phyloP scores from a whole-genome alignment of 2,329 filamentous ascomycete genomes.

The Ophiostoma ulmi region DNA sequence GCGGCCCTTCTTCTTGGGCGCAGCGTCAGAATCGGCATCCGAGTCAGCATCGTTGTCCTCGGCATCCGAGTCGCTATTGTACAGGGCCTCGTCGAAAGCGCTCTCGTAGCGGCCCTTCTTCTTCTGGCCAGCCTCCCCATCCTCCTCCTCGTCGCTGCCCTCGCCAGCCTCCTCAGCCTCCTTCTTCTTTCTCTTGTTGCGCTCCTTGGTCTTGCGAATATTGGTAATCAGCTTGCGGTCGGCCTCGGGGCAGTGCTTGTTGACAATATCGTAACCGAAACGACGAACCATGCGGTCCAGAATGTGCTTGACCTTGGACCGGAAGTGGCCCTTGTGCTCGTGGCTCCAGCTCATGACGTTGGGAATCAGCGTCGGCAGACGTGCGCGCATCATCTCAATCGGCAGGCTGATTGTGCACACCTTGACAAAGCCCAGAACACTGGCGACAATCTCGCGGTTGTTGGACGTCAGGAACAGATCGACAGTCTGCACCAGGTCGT shows the following conservation, averaged over 20 bases:
- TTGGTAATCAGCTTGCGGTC: conserved; percentile 89
- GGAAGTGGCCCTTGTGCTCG: conserved; percentile 96
- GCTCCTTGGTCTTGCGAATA: conserved; percentile 90
- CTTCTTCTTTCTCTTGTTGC: conserved; percentile 84
- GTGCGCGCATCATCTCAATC: conserved; percentile 68
- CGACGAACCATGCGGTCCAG: conserved; percentile 88
- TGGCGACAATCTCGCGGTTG: conserved; percentile 93
- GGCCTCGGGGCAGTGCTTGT: conserved; percentile 73
- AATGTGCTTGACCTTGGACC: conserved; percentile 96
- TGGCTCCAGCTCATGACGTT: conserved; percentile 95
- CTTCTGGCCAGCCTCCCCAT: conserved; percentile 48
- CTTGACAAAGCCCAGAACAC: conserved; percentile 93
- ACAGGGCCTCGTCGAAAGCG: conserved; percentile 94
- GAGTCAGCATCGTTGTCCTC: conserved; percentile 35
- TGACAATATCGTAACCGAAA: conserved; percentile 77
- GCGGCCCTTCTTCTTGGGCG: conserved; percentile 39
- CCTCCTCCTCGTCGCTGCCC: conserved; percentile 45
- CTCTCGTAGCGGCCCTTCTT: conserved; percentile 69
- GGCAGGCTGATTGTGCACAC: conserved; percentile 86
- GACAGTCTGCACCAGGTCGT: conserved; percentile 87
- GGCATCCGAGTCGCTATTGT: conserved; percentile 61
- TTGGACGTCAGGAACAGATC: conserved; percentile 94
- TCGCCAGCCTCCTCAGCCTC: conserved; percentile 51
- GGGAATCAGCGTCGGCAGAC: conserved; percentile 71
- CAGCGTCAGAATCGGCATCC: conserved; percentile 2